Base-by-base conservation (phyloP, 805 yeast species). In the Ascoidea rubescens region DNA sequence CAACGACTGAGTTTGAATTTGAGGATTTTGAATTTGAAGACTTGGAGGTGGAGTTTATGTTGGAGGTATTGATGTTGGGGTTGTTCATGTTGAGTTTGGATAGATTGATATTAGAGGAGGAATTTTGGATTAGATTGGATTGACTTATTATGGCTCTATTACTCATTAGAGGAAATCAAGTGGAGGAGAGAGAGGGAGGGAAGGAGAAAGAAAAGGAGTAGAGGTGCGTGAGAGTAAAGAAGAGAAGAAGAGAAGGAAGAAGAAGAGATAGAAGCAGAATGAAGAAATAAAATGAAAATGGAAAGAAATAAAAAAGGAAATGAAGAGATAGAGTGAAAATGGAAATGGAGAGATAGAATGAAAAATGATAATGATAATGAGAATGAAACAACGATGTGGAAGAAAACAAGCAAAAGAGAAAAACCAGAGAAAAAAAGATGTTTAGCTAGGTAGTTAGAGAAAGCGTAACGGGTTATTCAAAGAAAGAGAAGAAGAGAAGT, bases 1-100 rank as follows among this genome's bases (percentile, higher is more conserved):
- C 99, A 48, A 93, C 96, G 48, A 72, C 70, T 12, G 64, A 62
- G 45, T 48, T 53, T 37, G 43, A 37, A 4, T 37, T 37, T 21
- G 28, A 21, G 14, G 8, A 10, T 10, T 37, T 37, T 10, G 8
- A 10, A 37, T 37, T 37, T 37, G 43, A 37, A 4, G 43, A 37
- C 4, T 37, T 37, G 2, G 43, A 37, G 28, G 28, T 21, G 28
- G 28, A 21, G 28, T 21, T 21, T 21, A 21, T 21, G 28, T 21
- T 37, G 43, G 14, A 37, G 8, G 43, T 10, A 4, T 37, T 37
- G 43, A 21, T 21, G 28, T 21, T 21, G 28, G 28, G 28, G 28
- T 21, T 21, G 28, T 21, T 21, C 28, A 21, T 21, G 28, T 21
- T 21, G 28, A 21, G 28, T 21, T 21, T 21, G 28, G 28, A 21